A percentile compares a stretch with the other conserved stretches of the same genome.
phyloP scores from a whole-genome alignment of 139 green algal genomes.

The Coelastrella sp. region DNA sequence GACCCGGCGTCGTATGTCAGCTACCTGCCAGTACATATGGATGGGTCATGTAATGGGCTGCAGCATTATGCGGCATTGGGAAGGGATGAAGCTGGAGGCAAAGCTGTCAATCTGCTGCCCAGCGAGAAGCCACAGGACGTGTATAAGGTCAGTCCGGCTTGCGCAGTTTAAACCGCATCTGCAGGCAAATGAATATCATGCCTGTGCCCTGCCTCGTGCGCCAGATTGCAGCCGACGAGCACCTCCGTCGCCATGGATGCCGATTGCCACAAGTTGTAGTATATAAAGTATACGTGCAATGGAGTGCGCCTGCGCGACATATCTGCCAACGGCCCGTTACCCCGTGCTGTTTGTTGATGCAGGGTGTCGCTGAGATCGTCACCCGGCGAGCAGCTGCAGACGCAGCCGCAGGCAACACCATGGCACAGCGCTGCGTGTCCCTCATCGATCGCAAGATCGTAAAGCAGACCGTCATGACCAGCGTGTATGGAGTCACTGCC shows the following conservation, averaged over 20 bases:
- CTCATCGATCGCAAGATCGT: constrained; percentile 96
- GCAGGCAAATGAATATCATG: too few species aligned
- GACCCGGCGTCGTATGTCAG: constrained; percentile 78
- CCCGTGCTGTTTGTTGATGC: not conserved
- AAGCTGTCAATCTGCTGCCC: constrained; percentile 90
- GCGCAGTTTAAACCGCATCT: too few species aligned
- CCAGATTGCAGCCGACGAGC: too few species aligned
- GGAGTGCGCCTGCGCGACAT: too few species aligned
- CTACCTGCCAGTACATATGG: constrained; percentile 87
- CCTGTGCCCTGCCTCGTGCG: too few species aligned
- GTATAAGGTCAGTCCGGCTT: constrained; percentile 71
- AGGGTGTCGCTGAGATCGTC: constrained; percentile 63
- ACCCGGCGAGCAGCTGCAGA: constrained; percentile 57
- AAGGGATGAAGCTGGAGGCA: constrained; percentile 74
- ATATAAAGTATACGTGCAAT: too few species aligned
- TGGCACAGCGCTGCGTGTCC: not conserved
- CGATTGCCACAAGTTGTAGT: too few species aligned
- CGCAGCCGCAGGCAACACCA: constrained; percentile 18
- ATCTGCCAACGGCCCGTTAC: too few species aligned
- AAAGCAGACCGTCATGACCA: constrained; percentile 99
- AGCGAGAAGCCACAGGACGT: constrained; percentile 85
- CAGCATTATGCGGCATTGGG: constrained; percentile 98
- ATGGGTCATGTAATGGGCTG: constrained; percentile 98
- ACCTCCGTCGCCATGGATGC: too few species aligned
- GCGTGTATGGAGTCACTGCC: constrained; percentile 97